These are phyloP conservation scores for Vanrija humicola DNA, from an alignment of 1,284 basidiomycete species.

Conservation along the genomic window DNA sequence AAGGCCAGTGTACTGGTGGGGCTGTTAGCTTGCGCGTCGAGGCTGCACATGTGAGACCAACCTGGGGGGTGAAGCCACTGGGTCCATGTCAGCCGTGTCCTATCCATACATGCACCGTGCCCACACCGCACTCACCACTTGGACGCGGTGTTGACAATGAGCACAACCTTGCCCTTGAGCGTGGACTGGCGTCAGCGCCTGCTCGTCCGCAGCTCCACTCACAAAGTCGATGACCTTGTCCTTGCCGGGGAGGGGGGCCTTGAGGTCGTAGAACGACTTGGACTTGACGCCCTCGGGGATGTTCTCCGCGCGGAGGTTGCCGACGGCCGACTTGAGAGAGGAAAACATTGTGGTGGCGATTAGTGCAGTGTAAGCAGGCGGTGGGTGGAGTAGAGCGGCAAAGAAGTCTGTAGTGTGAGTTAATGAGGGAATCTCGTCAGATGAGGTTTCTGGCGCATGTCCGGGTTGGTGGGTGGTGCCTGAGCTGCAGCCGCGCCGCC, in stretches of 20 bases:
- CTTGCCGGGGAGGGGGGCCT: slow-evolving; percentile 45
- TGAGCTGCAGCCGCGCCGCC: too few relatives aligned
- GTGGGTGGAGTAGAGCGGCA: too few relatives aligned
- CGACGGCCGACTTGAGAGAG: slow-evolving; percentile 7
- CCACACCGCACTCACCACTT: slow-evolving; percentile 44
- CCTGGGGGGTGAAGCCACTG: slow-evolving; percentile 46
- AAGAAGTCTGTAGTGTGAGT: too few relatives aligned
- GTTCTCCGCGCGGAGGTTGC: slow-evolving; percentile 22
- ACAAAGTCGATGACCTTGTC: slow-evolving; percentile 42
- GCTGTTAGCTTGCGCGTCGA: neutral
- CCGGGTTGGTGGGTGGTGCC: too few relatives aligned
- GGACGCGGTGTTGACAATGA: slow-evolving; percentile 56
- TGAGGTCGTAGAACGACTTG: slow-evolving; percentile 50
- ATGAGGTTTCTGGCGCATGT: too few relatives aligned
- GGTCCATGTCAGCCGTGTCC: slow-evolving; percentile 4
- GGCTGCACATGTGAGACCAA: slow-evolving; percentile 8
- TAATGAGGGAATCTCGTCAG: too few relatives aligned
- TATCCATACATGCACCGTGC: neutral
- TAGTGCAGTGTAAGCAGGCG: too few relatives aligned
- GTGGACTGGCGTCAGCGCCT: slow-evolving; percentile 19
- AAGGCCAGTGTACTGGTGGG: slow-evolving; percentile 50
- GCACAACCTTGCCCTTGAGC: slow-evolving; percentile 54
- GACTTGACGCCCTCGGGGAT: slow-evolving; percentile 26
- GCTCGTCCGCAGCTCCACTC: slow-evolving; percentile 8
- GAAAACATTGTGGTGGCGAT: slow-evolving; percentile 8